Percentiles rank a stretch among this genome's conserved stretches.
These are phyloP conservation scores for Thelephora aurantiotincta DNA, from an alignment of 768 basidiomycete genomes.

Conservation along the genomic window DNA sequence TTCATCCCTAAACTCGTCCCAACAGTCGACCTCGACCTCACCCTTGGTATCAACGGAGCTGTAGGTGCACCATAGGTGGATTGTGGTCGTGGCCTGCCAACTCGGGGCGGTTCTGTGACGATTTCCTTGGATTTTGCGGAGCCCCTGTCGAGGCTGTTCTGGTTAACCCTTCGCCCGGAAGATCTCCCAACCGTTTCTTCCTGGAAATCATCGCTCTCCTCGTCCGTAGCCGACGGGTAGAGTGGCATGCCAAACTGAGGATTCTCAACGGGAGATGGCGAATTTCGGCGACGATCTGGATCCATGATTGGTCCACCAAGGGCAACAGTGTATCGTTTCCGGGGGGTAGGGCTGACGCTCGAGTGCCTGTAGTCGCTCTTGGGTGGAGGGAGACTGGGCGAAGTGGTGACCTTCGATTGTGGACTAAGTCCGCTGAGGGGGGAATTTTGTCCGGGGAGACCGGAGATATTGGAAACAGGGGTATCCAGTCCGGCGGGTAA, in stretches of 20 bases:
- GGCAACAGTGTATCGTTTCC: slow-evolving; percentile 80
- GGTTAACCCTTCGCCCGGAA: slow-evolving; percentile 19
- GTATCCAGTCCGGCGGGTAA: slow-evolving; percentile 18
- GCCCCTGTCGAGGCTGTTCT: slow-evolving; percentile 51
- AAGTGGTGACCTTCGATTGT: slow-evolving; percentile 2
- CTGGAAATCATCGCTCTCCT: slow-evolving; percentile 21
- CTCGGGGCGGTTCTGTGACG: slow-evolving; percentile 8
- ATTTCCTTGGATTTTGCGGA: slow-evolving; percentile 17
- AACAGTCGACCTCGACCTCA: slow-evolving; percentile 25
- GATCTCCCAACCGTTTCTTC: slow-evolving; percentile 16
- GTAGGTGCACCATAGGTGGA: slow-evolving; percentile 33
- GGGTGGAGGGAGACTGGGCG: slow-evolving; percentile 26
- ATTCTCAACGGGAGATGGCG: slow-evolving; percentile 11
- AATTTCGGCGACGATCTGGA: slow-evolving; percentile 12
- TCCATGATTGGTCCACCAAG: slow-evolving; percentile 56
- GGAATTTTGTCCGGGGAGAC: slow-evolving; percentile 9
- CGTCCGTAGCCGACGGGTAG: slow-evolving; percentile 21
- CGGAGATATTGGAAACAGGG: slow-evolving; percentile 8
- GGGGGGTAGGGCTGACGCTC: slow-evolving; percentile 49
- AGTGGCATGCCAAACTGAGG: slow-evolving; percentile 26
- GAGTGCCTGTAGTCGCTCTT: slow-evolving; percentile 27
- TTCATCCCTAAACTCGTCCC: slow-evolving; percentile 11
- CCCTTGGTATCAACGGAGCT: slow-evolving; percentile 16
- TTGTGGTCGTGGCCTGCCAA: slow-evolving; percentile 30
- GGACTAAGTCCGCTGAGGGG: slow-evolving; percentile 11